Base-by-base conservation (phyloP, 129 eudicot species). In the Deinandra increscens region DNA sequence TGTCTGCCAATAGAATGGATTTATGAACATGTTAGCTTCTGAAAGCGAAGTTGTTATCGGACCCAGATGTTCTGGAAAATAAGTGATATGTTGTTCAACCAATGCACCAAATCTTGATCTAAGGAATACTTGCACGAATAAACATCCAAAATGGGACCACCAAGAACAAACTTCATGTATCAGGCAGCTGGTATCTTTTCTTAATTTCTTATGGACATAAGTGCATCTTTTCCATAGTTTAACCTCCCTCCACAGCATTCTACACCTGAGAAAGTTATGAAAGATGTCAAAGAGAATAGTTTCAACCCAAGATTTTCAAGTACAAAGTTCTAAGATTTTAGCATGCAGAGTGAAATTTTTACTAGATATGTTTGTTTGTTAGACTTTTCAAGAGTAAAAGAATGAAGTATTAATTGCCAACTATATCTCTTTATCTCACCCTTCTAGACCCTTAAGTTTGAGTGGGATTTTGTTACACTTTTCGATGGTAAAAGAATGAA, bases 101-200 rank as follows among this genome's bases (percentile, higher is more conserved):
- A n/a, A n/a, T 51, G 22, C 26, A 51, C 59, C 59, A 18, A 50
- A 50, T 50, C 58, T 50, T 49, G 56, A 49, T 49, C 23, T 49
- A 49, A 17, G 7, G 3, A 18, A 50, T n/a, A 9, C 11, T 50
- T 7, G 56, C 56, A 50, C 6, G 26, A 17, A 15, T 1, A 51
- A 51, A 51, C 58, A 20, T 51, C 29, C 29, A 18, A 43, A 14
- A 43, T 43, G 48, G 48, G 48, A 43, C 48, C 4, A 12, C 48
- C 48, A 43, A 10, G 13, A 43, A 43, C 48, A 43, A 43, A 43
- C 15, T 43, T 43, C 12, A 42, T 10, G 46, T 42, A 42, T 42
- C 48, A 4, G 48, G 11, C 4, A n/a, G 4, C 12, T 43, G 48
- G 13, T 5, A 43, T 43, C 48, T 43, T 43, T 43, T 43, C 48